Evolutionary conservation across 2,329 filamentous ascomycete species (phyloP).

Genomic region (Cercospora zeae-maydis): DNA sequence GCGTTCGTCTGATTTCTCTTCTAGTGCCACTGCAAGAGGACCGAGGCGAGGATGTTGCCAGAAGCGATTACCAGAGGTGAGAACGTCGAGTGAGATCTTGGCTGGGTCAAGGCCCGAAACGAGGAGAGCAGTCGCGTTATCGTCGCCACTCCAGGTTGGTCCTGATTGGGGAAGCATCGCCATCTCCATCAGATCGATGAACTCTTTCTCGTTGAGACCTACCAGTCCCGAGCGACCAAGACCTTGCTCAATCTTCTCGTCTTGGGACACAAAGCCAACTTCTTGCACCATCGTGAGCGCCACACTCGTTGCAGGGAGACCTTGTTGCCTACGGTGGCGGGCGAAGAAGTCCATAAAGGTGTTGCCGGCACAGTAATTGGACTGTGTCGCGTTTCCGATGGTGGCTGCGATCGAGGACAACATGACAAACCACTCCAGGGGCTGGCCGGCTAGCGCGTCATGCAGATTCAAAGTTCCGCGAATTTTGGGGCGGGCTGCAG

Average conservation of each 20-base stretch:
- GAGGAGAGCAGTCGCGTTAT: background rate
- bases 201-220: background rate
- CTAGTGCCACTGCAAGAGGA: background rate
- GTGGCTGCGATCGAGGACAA: background rate
- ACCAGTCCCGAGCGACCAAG: background rate
- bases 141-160: background rate
- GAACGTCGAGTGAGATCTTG: background rate
- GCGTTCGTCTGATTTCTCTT: background rate
- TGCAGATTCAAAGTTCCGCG: background rate
- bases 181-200: background rate
- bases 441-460: background rate
- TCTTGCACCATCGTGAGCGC: conserved; percentile 20
- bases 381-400: conserved; percentile 35
- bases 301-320: conserved; percentile 26
- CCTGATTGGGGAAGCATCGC: background rate
- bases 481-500: background rate
- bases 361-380: conserved; percentile 24
- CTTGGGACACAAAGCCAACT: background rate
- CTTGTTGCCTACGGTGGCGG: background rate
- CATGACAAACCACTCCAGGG: background rate
- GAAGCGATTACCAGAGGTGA: background rate
- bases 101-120: background rate
- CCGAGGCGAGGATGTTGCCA: background rate
- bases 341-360: conserved; percentile 25
- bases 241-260: background rate